Evolutionary conservation across 768 basidiomycete species (phyloP).

Genomic region (Grammothele lineata): DNA sequence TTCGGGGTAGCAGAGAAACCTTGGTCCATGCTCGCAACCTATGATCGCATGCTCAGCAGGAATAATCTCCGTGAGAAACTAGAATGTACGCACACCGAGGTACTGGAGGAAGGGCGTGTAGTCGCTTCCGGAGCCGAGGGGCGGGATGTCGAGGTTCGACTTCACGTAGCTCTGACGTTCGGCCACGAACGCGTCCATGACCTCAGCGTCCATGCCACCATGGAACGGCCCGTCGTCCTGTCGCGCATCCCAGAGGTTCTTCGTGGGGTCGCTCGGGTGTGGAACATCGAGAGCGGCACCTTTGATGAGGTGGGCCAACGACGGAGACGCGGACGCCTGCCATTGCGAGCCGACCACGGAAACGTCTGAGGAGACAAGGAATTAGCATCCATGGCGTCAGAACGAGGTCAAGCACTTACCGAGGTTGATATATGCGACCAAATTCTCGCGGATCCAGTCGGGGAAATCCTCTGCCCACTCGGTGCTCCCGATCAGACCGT

Average conservation of each 20-base stretch:
- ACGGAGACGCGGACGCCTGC: constrained; percentile 62
- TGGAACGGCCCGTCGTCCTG: constrained; percentile 50
- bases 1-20: constrained; percentile 32
- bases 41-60: too few relatives aligned
- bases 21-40: constrained; percentile 34
- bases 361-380: constrained; percentile 58
- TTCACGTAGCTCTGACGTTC: constrained; percentile 18
- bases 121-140: constrained; percentile 85
- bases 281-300: constrained; percentile 64
- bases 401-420: constrained; percentile 25
- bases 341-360: constrained; percentile 30
- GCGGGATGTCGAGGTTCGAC: constrained; percentile 37
- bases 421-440: constrained; percentile 85
- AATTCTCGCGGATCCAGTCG: constrained; percentile 73
- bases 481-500: constrained; percentile 78
- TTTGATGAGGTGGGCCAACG: constrained; percentile 73
- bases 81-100: constrained; percentile 47
- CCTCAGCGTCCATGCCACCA: constrained; percentile 40
- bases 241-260: constrained; percentile 77
- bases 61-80: too few relatives aligned
- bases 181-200: constrained; percentile 35
- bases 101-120: constrained; percentile 89
- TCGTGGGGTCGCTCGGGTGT: constrained; percentile 61
- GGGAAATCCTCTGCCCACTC: constrained; percentile 95
- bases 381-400: constrained; percentile 37